Base-by-base conservation (phyloP, 2,329 filamentous ascomycete genomes). In the Dactylonectria estremocensis region DNA sequence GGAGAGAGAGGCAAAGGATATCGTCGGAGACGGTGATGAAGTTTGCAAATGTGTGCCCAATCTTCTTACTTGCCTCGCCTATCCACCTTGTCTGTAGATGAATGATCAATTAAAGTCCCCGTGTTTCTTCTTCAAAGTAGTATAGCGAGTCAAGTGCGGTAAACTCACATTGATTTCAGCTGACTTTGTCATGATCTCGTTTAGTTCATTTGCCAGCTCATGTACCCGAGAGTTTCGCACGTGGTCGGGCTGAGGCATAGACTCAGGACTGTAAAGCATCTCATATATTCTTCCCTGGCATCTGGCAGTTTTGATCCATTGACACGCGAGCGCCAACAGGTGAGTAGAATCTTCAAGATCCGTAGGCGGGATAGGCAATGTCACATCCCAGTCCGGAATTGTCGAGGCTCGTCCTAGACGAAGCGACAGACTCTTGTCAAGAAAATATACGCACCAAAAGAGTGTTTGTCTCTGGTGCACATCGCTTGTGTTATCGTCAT, bases 311-410 rank as follows among this genome's bases (percentile, higher is more conserved):
- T 56, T 49, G 18, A 67, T 37, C 60, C 55, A 64, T 20, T 6
- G 45, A 6, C 78, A 76, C 63, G 86, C 85, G 9, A 81, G 79
- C 22, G 78, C 77, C 7, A 70, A 63, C 3, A 76, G 48, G 5
- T 74, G 69, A 1, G 66, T 70, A 14, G 74, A 16, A 43, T 71
- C 6, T 76, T 72, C 8, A 84, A 77, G 14, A 70, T 69, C 81
- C 83, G 28, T 77, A 68, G 70, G 72, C 70, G 37, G 37, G 37
- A 69, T 77, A 46, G 77, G 83, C 8, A 80, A 77, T 35, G 77
- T 87, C 62, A 90, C 86, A 66, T 90, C 88, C 76, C 86, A 89
- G 71, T 89, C 86, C 43, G 87, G 87, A 3, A 90, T 83, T 5
- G 83, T 82, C 1, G 87, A 85, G 0, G 86, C 80, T 18, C 82